Conservation (phyloP, 441 rosid genomes). For the Adansonia madagascariensis region DNA sequence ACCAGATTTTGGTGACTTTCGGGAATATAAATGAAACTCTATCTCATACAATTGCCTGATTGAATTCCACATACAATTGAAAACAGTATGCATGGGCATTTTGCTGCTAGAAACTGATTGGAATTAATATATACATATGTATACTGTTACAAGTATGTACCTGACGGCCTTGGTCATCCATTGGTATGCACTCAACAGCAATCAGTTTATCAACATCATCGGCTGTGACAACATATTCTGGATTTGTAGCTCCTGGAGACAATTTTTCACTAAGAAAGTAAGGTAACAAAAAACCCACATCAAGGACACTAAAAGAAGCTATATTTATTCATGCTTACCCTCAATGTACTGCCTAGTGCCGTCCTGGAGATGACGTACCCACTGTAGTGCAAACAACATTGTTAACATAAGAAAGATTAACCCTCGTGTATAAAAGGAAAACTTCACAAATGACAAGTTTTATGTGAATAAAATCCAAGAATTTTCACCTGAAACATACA, state of each 20-base stretch:
- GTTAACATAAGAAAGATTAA: slow-evolving; percentile 14
- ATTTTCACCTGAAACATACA: slow-evolving; percentile 92
- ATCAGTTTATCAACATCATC: slow-evolving; percentile 96
- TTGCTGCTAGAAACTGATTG: background rate
- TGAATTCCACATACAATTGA: background rate
- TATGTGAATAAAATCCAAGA: slow-evolving; percentile 20
- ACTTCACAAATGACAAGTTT: background rate
- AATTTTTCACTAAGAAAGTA: slow-evolving; percentile 11
- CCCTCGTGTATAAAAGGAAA: background rate
- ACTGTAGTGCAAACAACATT: slow-evolving; percentile 44
- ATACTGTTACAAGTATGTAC: slow-evolving; percentile 40
- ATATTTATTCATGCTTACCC: slow-evolving; percentile 51
- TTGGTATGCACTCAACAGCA: slow-evolving; percentile 99
- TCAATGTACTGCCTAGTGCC: slow-evolving; percentile 95
- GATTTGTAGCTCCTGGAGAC: slow-evolving; percentile 89
- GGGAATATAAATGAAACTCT: background rate
- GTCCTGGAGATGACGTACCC: slow-evolving; percentile 98
- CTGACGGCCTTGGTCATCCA: slow-evolving; percentile 98
- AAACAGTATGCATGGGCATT: background rate
- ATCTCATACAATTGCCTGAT: background rate
- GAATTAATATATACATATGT: background rate
- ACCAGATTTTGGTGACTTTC: background rate
- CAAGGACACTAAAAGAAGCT: slow-evolving; percentile 5
- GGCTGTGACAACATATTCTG: slow-evolving; percentile 95
- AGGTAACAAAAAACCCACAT: slow-evolving; percentile 23